Conservation (phyloP, 2,329 filamentous ascomycete species). For the Bimuria novae-zelandiae region DNA sequence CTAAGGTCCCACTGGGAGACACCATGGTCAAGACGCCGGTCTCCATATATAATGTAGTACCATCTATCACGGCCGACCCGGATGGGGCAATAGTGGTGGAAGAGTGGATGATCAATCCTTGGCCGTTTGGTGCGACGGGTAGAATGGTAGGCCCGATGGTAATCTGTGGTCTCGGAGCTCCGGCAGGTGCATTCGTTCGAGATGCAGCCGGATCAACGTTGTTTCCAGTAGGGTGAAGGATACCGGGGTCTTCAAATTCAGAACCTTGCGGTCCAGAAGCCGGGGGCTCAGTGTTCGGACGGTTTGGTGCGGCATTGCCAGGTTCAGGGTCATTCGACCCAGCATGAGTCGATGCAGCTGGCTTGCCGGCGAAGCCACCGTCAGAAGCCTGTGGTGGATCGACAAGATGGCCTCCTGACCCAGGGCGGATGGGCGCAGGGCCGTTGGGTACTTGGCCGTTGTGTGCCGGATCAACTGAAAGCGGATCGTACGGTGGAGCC, state of each 20-base stretch:
- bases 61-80: not conserved
- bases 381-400: not conserved
- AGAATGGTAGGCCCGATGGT: slow-evolving; percentile 1
- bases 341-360: too few species aligned
- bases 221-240: not conserved
- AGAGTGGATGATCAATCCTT: slow-evolving; percentile 1
- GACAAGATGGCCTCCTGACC: too few species aligned
- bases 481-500: too few species aligned
- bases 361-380: too few species aligned
- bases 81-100: not conserved
- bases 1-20: not conserved
- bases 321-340: too few species aligned
- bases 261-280: not conserved
- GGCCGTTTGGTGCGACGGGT: not conserved
- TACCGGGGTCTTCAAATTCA: not conserved
- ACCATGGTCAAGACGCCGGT: not conserved
- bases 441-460: not conserved
- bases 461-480: not conserved
- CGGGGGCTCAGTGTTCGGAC: not conserved
- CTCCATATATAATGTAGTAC: not conserved
- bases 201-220: not conserved
- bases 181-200: not conserved
- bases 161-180: not conserved
- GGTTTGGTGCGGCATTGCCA: not conserved
- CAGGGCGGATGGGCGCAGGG: too few species aligned